phyloP scores from a whole-genome alignment of 345 rosid species.

The Brassica incana region DNA sequence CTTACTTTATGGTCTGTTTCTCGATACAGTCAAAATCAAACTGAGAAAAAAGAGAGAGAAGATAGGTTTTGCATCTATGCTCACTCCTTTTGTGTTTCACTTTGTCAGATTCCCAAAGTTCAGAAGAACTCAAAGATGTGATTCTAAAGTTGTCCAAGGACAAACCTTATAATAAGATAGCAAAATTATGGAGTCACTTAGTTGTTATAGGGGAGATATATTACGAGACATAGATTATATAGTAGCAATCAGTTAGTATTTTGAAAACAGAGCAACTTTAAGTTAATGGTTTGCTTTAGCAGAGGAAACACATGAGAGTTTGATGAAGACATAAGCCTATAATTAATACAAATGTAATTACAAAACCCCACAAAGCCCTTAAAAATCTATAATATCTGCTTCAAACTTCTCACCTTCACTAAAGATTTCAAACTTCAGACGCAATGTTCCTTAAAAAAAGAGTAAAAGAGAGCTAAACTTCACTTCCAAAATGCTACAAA shows the following conservation, averaged over 20 bases:
- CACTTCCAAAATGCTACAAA: constrained; percentile 19
- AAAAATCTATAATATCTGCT: constrained; percentile 14
- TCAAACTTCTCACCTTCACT: constrained; percentile 8
- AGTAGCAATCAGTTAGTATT: neutral
- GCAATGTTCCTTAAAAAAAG: neutral
- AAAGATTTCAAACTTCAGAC: constrained; percentile 13
- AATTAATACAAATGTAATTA: neutral
- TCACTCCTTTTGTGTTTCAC: constrained; percentile 39
- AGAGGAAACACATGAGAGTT: neutral
- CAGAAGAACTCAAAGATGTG: constrained; percentile 27
- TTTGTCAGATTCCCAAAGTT: constrained; percentile 36
- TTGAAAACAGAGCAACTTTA: constrained; percentile 38
- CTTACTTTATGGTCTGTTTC: constrained; percentile 58
- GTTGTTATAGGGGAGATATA: neutral
- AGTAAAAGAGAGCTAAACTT: constrained; percentile 24
- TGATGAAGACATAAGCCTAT: neutral
- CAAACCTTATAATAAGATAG: neutral
- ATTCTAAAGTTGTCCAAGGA: constrained; percentile 35
- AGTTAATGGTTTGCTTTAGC: neutral
- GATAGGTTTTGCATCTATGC: constrained; percentile 32
- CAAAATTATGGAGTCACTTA: neutral
- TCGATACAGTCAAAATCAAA: constrained; percentile 57
- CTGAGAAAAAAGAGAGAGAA: constrained; percentile 31
- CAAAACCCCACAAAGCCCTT: constrained; percentile 24
- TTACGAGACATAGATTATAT: neutral